Percentiles rank a stretch among this genome's conserved stretches.
Conservation (phyloP, 2,329 filamentous ascomycete species). For the Pestalotiopsis sp. region DNA sequence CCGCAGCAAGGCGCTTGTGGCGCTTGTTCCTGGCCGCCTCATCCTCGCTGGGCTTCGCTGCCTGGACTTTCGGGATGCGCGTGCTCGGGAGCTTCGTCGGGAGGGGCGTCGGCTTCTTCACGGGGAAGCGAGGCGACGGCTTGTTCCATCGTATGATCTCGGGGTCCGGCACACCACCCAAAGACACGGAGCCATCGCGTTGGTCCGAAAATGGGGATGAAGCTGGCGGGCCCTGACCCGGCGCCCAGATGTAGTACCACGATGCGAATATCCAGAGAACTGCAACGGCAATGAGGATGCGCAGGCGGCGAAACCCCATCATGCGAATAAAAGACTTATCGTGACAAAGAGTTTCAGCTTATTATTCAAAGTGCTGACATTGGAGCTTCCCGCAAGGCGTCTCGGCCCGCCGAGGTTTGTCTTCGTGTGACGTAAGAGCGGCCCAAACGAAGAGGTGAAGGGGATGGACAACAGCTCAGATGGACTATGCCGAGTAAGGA, state of each 20-base stretch:
- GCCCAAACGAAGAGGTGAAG: neutral
- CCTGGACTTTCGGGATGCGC: conserved; percentile 61
- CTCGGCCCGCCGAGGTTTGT: neutral
- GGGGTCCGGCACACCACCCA: conserved; percentile 9
- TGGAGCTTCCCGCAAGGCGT: neutral
- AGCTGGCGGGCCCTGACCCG: conserved; percentile 13
- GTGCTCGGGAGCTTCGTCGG: conserved; percentile 41
- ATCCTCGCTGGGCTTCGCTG: conserved; percentile 48
- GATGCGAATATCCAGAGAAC: conserved; percentile 29
- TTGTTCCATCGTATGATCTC: conserved; percentile 29
- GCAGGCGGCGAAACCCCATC: conserved; percentile 31
- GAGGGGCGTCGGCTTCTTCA: conserved; percentile 31
- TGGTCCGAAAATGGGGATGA: conserved; percentile 2
- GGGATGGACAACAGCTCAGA: neutral
- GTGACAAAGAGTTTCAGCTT: neutral
- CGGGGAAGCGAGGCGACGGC: conserved; percentile 34
- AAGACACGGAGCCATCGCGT: neutral
- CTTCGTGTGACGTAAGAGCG: neutral
- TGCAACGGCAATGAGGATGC: conserved; percentile 28
- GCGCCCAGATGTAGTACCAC: conserved; percentile 30
- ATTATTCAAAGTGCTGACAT: neutral
- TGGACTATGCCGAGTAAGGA: neutral
- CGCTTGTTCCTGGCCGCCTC: conserved; percentile 32
- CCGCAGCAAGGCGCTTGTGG: conserved; percentile 39
- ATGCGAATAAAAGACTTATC: neutral